Percentiles rank a stretch among this genome's conserved stretches.
Conservation (phyloP, 352 stramenopile genomes). For the Globisporangium recalcitrans region DNA sequence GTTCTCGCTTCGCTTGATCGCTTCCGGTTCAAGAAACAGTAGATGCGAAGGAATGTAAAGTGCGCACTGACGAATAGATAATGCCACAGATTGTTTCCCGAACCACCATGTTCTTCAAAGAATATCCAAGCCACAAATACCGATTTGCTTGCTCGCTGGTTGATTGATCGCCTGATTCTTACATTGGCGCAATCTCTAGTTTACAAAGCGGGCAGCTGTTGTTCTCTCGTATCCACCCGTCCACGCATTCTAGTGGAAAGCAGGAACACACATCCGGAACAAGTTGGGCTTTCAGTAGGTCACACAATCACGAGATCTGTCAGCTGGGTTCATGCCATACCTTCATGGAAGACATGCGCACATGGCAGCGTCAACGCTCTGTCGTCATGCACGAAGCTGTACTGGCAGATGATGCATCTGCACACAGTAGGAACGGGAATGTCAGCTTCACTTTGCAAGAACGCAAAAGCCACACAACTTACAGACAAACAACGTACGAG, state of each 20-base stretch:
- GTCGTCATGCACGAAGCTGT: constrained; percentile 52
- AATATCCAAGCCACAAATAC: neutral
- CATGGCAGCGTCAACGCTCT: constrained; percentile 62
- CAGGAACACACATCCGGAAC: neutral
- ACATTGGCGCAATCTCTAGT: constrained; percentile 44
- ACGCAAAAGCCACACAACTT: neutral
- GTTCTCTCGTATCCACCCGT: constrained; percentile 68
- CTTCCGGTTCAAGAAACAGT: constrained; percentile 23
- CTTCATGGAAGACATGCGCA: constrained; percentile 74
- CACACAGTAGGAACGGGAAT: neutral
- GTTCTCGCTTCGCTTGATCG: constrained; percentile 18
- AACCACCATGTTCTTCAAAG: neutral
- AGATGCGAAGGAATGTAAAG: neutral
- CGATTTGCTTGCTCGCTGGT: neutral
- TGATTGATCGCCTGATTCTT: neutral
- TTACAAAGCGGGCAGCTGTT: constrained; percentile 80
- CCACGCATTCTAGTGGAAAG: constrained; percentile 45
- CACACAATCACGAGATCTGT: neutral
- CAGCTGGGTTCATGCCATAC: constrained; percentile 12
- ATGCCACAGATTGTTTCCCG: neutral
- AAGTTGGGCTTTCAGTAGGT: neutral
- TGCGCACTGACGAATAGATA: neutral
- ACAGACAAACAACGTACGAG: constrained; percentile 38
- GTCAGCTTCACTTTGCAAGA: constrained; percentile 1
- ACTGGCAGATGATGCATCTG: constrained; percentile 75